A percentile compares a stretch with the other conserved stretches of the same genome.
These are phyloP conservation scores for Xerocomus brunneocitrinus DNA, from an alignment of 768 basidiomycete species.

Conservation along the genomic window DNA sequence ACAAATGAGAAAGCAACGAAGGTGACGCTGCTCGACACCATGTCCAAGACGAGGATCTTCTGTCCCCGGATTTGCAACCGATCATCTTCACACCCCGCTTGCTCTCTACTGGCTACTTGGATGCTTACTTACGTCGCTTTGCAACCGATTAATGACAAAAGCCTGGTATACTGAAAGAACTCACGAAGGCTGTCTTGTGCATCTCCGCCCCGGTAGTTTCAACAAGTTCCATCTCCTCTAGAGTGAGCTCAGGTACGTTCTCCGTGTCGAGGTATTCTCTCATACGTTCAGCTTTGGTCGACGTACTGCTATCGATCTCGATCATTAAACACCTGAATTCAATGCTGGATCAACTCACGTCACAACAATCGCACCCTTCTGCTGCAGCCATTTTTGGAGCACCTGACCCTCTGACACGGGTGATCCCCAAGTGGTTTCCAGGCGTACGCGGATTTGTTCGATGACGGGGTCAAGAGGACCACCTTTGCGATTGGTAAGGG, in stretches of 20 bases:
- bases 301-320: slow-evolving; percentile 21
- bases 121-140: slow-evolving; percentile 16
- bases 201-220: slow-evolving; percentile 21
- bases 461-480: slow-evolving; percentile 40
- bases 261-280: slow-evolving; percentile 32
- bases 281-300: slow-evolving; percentile 30
- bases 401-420: slow-evolving; percentile 29
- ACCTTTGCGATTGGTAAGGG: slow-evolving; percentile 35
- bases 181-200: slow-evolving; percentile 25
- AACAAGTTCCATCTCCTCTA: slow-evolving; percentile 22
- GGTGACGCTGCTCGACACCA: no score
- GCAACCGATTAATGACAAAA: slow-evolving; percentile 1
- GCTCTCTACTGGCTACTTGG: slow-evolving; percentile 8
- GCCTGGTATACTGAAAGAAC: background rate
- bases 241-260: slow-evolving; percentile 26
- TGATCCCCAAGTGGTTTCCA: slow-evolving; percentile 22
- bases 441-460: slow-evolving; percentile 28
- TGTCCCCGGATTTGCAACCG: no score
- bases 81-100: background rate
- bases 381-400: slow-evolving; percentile 27
- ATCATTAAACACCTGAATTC: background rate
- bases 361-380: slow-evolving; percentile 29
- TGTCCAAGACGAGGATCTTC: no score
- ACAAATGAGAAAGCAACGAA: no score
- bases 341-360: slow-evolving; percentile 20